Evolutionary conservation across 108 stramenopile genomes (phyloP), one percentile per base, ranked within the genome.

Genomic region (Stephanodiscus triporus): DNA sequence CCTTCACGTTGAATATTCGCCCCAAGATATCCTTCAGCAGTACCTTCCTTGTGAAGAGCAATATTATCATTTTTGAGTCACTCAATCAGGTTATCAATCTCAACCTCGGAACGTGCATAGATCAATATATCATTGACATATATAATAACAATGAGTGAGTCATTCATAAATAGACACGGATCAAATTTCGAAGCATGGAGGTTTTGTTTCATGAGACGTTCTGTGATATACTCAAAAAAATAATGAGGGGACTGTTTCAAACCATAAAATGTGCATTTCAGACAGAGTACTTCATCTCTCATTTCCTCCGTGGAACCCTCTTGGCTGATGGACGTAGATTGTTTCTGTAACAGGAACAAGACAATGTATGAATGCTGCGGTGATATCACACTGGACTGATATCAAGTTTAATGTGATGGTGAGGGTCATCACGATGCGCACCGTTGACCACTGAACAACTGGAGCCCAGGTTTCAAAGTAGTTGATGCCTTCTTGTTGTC

Each of bases 301-400:
- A 2, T 37, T 38, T 14, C n/a, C 37, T n/a, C 11, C 5, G 55
- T 40, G 4, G 32, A 78, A 86, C 9, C 82, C 82, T 20, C 51
- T 49, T 0, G 86, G 81, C 38, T 83, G 68, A 29, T 76, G 34
- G 47, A 90, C 68, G 40, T 84, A 75, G 13, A 86, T 55, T 29
- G 68, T 24, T 58, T 74, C 72, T 16, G 66, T 67, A 9, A 61
- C 45, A 7, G 73, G 67, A 8, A 86, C 32, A 2, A 26, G 29
- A 10, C 86, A 77, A 38, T 86, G 84, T 0, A 87, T 71, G 59
- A 91, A 91, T 0, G 86, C 88, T 16, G 70, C 70, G 0, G 61
- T 64, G 24, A 77, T 84, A 24, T 89, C 83, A 1, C 48, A 58
- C 22, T 71, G 59, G 0, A 20, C 29, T 4, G 70, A 61, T 2